These are phyloP conservation scores for Elymus sibiricus DNA, from an alignment of 176 grass and related monocot genomes.

Conservation along the genomic window DNA sequence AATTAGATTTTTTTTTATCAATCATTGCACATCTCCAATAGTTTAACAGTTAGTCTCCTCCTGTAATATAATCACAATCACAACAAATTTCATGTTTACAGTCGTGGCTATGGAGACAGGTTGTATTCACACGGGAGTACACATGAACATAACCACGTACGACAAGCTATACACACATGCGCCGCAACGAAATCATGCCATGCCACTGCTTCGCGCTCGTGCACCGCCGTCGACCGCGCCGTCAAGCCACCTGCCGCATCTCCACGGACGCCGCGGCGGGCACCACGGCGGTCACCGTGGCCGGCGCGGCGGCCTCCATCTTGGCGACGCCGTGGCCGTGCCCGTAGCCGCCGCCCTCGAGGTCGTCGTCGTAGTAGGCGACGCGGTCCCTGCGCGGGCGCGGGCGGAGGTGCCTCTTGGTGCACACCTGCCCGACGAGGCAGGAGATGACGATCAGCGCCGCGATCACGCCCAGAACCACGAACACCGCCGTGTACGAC, in stretches of 20 bases:
- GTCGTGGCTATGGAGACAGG: background rate
- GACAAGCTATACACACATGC: background rate
- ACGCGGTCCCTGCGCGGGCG: conserved; percentile 56
- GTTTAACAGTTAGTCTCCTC: too few relatives aligned
- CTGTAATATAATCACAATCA: background rate
- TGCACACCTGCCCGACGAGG: conserved; percentile 63
- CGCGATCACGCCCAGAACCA: conserved; percentile 72
- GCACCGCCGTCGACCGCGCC: background rate
- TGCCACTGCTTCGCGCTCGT: background rate
- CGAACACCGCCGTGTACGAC: conserved; percentile 61
- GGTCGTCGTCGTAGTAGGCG: conserved; percentile 45
- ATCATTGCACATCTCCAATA: too few relatives aligned
- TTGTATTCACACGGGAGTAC: background rate
- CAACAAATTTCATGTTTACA: background rate
- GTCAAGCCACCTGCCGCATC: background rate
- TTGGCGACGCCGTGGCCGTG: conserved; percentile 34
- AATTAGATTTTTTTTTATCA: too few relatives aligned
- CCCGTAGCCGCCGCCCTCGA: conserved; percentile 33
- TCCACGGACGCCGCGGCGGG: background rate
- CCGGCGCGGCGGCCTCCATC: conserved; percentile 22
- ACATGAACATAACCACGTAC: background rate
- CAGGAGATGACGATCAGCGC: conserved; percentile 60
- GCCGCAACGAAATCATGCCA: background rate
- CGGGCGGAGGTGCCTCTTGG: conserved; percentile 56
- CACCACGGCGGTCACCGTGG: background rate